These are phyloP conservation scores for Spathaspora sp. DNA, from an alignment of 1,139 yeast genomes.

Conservation along the genomic window DNA sequence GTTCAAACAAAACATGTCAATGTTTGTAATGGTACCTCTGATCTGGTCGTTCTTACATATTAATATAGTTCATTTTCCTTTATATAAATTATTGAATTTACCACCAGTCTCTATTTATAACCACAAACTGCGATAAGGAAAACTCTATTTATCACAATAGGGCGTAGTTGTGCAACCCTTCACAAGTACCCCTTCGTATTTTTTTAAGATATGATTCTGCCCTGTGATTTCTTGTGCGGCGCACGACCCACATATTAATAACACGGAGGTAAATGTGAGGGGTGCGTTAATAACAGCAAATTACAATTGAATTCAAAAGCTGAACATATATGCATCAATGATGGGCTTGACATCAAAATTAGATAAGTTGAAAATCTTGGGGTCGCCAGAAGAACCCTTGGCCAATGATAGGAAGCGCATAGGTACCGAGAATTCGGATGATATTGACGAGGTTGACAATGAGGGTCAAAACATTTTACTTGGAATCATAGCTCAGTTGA, in stretches of 20 bases:
- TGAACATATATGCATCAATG: not conserved
- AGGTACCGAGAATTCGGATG: constrained; percentile 39
- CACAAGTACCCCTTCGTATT: too few relatives aligned
- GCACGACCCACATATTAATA: not conserved
- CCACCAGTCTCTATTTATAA: too few relatives aligned
- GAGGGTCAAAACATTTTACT: constrained; percentile 84
- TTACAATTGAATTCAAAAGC: not conserved
- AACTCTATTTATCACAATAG: too few relatives aligned
- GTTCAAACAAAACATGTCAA: too few relatives aligned
- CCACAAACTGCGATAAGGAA: too few relatives aligned
- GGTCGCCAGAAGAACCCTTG: constrained; percentile 4
- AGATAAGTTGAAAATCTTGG: constrained; percentile 29
- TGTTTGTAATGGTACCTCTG: too few relatives aligned
- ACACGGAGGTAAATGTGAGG: not conserved
- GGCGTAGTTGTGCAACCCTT: too few relatives aligned
- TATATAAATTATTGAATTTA: too few relatives aligned
- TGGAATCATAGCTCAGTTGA: constrained; percentile 84
- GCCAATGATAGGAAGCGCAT: not conserved
- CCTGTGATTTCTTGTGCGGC: not conserved
- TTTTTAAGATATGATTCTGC: not conserved
- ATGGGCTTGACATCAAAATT: constrained; percentile 41
- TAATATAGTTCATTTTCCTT: too few relatives aligned
- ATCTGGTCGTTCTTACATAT: too few relatives aligned
- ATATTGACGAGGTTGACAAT: constrained; percentile 87
- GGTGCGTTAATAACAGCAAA: not conserved